Evolutionary conservation across 371 early-diverging fungal species (phyloP), one percentile per base, ranked within the genome.

Genomic region (Mucor indicus): DNA sequence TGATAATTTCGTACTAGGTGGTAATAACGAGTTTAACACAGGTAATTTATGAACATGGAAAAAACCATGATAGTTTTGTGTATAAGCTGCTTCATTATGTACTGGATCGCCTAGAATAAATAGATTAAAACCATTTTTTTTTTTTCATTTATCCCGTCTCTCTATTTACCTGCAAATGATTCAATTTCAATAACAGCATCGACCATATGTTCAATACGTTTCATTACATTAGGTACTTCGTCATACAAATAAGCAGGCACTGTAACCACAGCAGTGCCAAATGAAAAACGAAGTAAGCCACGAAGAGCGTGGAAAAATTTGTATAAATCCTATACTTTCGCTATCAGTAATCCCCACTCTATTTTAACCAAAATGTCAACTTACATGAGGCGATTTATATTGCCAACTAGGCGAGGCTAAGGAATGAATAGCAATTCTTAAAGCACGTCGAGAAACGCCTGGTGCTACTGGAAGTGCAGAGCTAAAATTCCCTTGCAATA

Each of bases 161-260:
- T 32, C 33, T 25, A 31, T 15, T 53, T 72, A 74, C 95, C 92
- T 52, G 92, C 92, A 78, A 96, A 96, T 4, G 95, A 94, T 62
- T 94, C 93, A 15, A 95, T 80, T 60, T 89, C 91, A 29, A 96
- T 69, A 0, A 92, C 93, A 0, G 86, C 89, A 62, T 96, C 96
- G 35, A 84, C 85, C 25, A 86, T 74, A 53, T 90, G 90, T 56
- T 91, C 86, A n/a, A 92, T 64, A 25, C 87, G 76, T 35, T 85
- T 75, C 19, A 93, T 79, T 38, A 80, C 68, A 22, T 81, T 73
- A 48, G 52, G 72, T 46, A 29, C 69, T 54, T 50, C 73, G 19
- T 79, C 79, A 52, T 90, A 92, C 1, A 92, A 59, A 57, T 89
- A 75, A 15, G 87, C 89, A 3, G 96, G 93, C 7, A 96, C 68